phyloP scores from a whole-genome alignment of 108 stramenopile species.

The Pseudonitzschia multiseries region DNA sequence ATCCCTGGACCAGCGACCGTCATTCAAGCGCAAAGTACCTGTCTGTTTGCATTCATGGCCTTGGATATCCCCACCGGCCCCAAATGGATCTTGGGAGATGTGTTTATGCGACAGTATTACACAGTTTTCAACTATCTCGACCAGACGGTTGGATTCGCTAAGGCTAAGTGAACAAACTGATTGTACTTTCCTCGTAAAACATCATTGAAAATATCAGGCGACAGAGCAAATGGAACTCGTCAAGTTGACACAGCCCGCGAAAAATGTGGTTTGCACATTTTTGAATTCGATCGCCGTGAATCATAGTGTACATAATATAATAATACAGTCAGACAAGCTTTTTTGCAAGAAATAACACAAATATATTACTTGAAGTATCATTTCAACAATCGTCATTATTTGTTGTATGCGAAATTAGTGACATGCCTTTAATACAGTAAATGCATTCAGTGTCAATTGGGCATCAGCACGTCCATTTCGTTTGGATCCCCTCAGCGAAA shows the following conservation, averaged over 20 bases:
- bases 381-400: no score
- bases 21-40: conserved; percentile 83
- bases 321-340: neutral
- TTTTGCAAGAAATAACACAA: neutral
- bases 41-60: conserved; percentile 95
- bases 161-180: conserved; percentile 27
- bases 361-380: neutral
- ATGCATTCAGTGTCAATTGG: no score
- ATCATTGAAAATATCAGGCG: neutral
- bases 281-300: neutral
- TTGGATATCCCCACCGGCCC: conserved; percentile 90
- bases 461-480: no score
- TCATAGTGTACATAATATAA: neutral
- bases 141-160: conserved; percentile 89
- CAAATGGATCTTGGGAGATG: conserved; percentile 98
- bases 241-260: neutral
- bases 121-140: conserved; percentile 93
- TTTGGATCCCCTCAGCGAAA: no score
- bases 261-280: neutral
- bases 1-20: conserved; percentile 83
- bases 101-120: conserved; percentile 98
- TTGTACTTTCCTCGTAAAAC: neutral
- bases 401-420: no score
- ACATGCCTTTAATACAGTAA: no score
- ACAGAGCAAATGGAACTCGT: neutral